Base-by-base conservation (phyloP, 164 flowering plant genomes). In the Aristolochia californica region DNA sequence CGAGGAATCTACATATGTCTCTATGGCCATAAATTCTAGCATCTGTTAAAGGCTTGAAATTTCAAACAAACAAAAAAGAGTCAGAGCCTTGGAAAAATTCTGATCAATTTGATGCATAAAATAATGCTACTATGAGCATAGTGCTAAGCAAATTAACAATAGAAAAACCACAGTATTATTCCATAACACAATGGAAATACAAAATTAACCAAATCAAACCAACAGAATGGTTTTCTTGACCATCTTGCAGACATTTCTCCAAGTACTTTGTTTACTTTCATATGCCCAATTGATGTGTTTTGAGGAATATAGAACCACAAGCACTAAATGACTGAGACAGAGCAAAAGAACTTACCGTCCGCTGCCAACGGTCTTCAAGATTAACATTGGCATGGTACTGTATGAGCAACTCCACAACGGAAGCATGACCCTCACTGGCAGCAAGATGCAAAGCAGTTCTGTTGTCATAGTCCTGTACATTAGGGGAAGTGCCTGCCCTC, bases 391-490 rank as follows among this genome's bases (percentile, higher is more conserved):
- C 88, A 14, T 66, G 65, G 66, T 76, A 75, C 15, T 64, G 70
- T 26, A 83, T 59, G 43, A 83, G 75, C 59, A 83, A 74, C 68
- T 79, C 81, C 28, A 83, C 82, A 64, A 83, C 73, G 13, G 78
- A 64, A 20, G 85, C 82, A 56, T 83, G 85, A 20, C 82, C 85
- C 48, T 81, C 89, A 34, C 84, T 76, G 0, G 89, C 89, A 11
- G 85, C 88, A 18, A 83, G 75, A 67, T 83, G 88, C 63, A 83
- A 49, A 23, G 88, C 83, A 1, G 83, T 83, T 57, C 85, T 66
- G 48, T 49, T 63, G 53, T 83, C 88, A 22, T 75, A 80, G 56
- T 83, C 88, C 60, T 78, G 81, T 23, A 75, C 79, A 63, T 83
- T 63, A 14, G 80, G 82, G 44, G 79, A 68, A n/a, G 62, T 72